Percentiles rank a stretch among this genome's conserved stretches.
phyloP scores from a whole-genome alignment of 164 flowering plant species.

The Euptelea pleiosperma region DNA sequence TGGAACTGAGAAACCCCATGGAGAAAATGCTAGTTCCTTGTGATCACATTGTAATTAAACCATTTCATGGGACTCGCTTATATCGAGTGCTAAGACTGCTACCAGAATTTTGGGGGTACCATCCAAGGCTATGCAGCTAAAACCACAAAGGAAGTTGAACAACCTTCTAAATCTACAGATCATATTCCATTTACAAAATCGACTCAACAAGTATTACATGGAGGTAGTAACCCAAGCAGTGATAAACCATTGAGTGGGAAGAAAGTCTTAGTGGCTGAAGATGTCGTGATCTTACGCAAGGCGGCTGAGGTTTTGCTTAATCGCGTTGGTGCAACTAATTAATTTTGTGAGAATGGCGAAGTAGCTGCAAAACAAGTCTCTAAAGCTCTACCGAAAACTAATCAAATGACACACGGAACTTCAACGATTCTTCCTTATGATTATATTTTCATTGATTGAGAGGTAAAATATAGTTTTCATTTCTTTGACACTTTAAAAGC shows the following conservation, averaged over 20 bases:
- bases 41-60: constrained; percentile 25
- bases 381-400: constrained; percentile 7
- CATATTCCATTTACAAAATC: too few relatives aligned
- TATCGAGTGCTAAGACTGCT: constrained; percentile 16
- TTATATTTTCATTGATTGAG: constrained; percentile 53
- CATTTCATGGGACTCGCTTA: too few relatives aligned
- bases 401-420: constrained; percentile 11
- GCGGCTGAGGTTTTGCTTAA: too few relatives aligned
- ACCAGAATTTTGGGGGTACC: constrained; percentile 21
- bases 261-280: too few relatives aligned
- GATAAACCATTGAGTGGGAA: too few relatives aligned
- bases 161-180: too few relatives aligned
- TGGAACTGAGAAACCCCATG: background rate
- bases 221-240: too few relatives aligned
- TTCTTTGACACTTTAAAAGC: background rate
- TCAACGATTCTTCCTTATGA: too few relatives aligned
- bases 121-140: too few relatives aligned
- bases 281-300: too few relatives aligned
- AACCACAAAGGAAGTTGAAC: too few relatives aligned
- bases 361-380: constrained; percentile 36
- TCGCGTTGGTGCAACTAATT: constrained; percentile 46
- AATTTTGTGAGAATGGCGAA: constrained; percentile 43
- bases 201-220: too few relatives aligned
- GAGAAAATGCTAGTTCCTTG: background rate
- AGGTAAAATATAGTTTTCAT: constrained; percentile 29